Evolutionary conservation across 148 eudicot genomes (phyloP).

Genomic region (Silene conica): DNA sequence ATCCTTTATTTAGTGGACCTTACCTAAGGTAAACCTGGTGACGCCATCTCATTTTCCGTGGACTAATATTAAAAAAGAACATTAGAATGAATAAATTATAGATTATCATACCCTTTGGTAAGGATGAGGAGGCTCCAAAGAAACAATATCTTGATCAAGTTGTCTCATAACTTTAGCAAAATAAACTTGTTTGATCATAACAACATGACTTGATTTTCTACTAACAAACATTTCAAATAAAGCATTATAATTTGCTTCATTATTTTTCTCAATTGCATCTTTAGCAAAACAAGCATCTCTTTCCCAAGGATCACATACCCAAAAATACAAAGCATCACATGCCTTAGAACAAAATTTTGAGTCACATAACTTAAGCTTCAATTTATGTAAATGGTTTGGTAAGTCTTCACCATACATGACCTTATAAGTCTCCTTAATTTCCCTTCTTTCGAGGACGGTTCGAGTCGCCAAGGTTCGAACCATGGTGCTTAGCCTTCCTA

Average conservation of each 20-base stretch:
- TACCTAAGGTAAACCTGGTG: no score
- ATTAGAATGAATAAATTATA: not conserved
- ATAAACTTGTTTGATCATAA: conserved; percentile 61
- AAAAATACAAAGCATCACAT: conserved; percentile 37
- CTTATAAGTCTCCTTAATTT: conserved; percentile 46
- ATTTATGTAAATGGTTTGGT: conserved; percentile 25
- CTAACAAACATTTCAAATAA: conserved; percentile 61
- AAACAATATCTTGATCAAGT: conserved; percentile 54
- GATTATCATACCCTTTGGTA: conserved; percentile 51
- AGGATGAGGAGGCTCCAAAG: conserved; percentile 71
- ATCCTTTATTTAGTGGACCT: no score
- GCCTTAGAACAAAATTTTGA: conserved; percentile 15
- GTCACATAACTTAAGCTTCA: conserved; percentile 6
- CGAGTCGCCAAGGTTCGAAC: conserved; percentile 28
- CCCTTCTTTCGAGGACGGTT: conserved; percentile 31
- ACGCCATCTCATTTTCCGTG: no score
- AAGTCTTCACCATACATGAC: conserved; percentile 53
- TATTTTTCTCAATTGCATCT: conserved; percentile 50
- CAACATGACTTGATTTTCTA: conserved; percentile 68
- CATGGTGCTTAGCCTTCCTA: conserved; percentile 28
- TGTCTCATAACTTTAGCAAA: conserved; percentile 41
- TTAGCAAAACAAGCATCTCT: conserved; percentile 56
- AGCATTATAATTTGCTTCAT: conserved; percentile 39
- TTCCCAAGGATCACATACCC: conserved; percentile 52
- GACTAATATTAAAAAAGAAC: no score